Conservation (phyloP, 139 green algal genomes). For the Picochlorum sp. region DNA sequence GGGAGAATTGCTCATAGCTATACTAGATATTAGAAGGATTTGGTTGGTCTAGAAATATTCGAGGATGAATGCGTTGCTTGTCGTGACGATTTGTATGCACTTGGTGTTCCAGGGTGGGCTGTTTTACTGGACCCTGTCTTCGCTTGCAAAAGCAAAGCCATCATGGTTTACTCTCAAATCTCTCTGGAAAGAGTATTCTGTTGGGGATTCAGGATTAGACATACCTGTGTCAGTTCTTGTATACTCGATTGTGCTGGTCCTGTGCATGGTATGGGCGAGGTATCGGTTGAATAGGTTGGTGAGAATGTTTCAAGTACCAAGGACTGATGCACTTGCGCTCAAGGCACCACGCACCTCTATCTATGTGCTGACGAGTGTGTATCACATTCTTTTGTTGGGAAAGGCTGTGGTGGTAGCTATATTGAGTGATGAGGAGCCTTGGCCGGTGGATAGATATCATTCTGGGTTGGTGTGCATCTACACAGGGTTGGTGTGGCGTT, state of each 20-base stretch:
- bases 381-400: conserved; percentile 41
- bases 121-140: no score
- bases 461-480: conserved; percentile 38
- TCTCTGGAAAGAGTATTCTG: conserved; percentile 9
- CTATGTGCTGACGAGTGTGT: not conserved
- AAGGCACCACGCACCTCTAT: not conserved
- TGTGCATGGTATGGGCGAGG: not conserved
- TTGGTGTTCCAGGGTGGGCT: no score
- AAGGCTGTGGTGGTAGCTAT: conserved; percentile 52
- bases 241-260: not conserved
- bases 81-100: no score
- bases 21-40: no score
- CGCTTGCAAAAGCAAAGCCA: no score
- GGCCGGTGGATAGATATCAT: conserved; percentile 10
- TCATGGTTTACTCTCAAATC: no score
- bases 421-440: conserved; percentile 25
- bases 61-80: no score
- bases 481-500: conserved; percentile 10
- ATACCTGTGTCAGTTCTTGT: conserved; percentile 27
- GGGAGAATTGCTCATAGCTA: no score
- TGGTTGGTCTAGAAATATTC: no score
- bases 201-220: conserved; percentile 45
- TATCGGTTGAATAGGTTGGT: no score
- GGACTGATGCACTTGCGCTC: no score
- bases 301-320: no score